phyloP scores from a whole-genome alignment of 2,329 filamentous ascomycete genomes.

The Ceratocystis albifundus region DNA sequence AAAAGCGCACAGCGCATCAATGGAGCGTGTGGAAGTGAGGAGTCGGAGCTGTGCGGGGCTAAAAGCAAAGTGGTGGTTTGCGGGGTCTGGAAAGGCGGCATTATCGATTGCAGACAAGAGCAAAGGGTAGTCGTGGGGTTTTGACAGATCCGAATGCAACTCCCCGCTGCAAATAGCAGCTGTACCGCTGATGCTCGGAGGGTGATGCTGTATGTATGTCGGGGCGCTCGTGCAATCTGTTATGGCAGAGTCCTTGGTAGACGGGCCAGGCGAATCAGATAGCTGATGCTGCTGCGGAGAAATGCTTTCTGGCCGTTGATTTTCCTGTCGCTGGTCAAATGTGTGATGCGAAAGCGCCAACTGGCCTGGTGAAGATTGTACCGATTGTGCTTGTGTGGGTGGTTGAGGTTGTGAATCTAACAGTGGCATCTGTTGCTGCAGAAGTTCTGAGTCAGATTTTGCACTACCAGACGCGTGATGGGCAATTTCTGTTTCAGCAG shows the following conservation, averaged over 20 bases:
- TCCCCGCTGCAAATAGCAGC: background rate
- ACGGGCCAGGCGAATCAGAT: background rate
- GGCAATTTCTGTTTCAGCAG: background rate
- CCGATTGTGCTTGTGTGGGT: background rate
- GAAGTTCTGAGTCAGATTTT: background rate
- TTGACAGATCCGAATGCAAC: background rate
- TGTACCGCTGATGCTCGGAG: background rate
- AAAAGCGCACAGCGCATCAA: constrained; percentile 39
- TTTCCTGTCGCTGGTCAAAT: background rate
- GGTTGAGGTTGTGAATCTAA: background rate
- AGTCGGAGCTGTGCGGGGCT: constrained; percentile 43
- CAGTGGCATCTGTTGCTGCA: background rate
- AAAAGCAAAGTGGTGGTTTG: constrained; percentile 41
- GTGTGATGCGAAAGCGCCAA: background rate
- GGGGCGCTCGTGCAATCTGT: constrained; percentile 12
- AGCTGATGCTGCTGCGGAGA: background rate
- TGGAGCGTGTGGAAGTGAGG: constrained; percentile 40
- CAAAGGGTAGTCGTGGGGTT: background rate
- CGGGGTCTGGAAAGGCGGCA: constrained; percentile 18
- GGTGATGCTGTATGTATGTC: background rate
- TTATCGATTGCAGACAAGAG: constrained; percentile 14
- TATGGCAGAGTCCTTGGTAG: constrained; percentile 4
- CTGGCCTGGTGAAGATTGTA: background rate
- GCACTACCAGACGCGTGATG: background rate
- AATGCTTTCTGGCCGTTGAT: background rate